These are phyloP conservation scores for Scutellaria barbata DNA, from an alignment of 257 asterid species.

Conservation along the genomic window DNA sequence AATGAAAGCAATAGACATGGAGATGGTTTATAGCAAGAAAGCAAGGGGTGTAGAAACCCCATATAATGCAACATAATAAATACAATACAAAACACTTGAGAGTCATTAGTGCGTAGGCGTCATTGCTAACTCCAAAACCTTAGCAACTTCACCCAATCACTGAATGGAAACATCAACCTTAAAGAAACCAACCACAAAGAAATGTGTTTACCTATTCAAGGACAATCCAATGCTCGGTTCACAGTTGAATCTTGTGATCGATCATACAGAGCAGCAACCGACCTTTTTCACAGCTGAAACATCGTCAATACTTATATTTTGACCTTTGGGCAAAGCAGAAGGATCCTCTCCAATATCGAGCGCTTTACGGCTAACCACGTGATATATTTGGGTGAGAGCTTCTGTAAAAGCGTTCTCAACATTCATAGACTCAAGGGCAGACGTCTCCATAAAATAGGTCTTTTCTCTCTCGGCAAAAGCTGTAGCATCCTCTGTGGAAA, in stretches of 20 bases:
- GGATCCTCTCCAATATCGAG: conserved; percentile 67
- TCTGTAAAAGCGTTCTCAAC: conserved; percentile 75
- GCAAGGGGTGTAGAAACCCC: neutral
- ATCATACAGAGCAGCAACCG: conserved; percentile 59
- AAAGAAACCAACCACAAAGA: neutral
- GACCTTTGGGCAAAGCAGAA: conserved; percentile 63
- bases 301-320: conserved; percentile 55
- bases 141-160: conserved; percentile 8
- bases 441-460: conserved; percentile 68
- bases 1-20: too few relatives aligned
- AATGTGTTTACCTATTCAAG: too few relatives aligned
- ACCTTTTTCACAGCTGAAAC: conserved; percentile 63
- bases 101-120: neutral
- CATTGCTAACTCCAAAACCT: conserved; percentile 23
- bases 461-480: conserved; percentile 63
- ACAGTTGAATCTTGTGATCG: conserved; percentile 1
- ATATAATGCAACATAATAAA: conserved; percentile 31
- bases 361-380: conserved; percentile 67
- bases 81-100: conserved; percentile 33
- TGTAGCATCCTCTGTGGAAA: conserved; percentile 60
- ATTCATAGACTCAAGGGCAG: conserved; percentile 73
- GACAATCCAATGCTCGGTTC: conserved; percentile 11
- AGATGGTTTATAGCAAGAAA: neutral
- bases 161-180: neutral
- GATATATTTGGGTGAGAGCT: conserved; percentile 63